Percentiles rank a stretch among this genome's conserved stretches.
Conservation (phyloP, 2,329 filamentous ascomycete genomes). For the Passalora sequoiae region DNA sequence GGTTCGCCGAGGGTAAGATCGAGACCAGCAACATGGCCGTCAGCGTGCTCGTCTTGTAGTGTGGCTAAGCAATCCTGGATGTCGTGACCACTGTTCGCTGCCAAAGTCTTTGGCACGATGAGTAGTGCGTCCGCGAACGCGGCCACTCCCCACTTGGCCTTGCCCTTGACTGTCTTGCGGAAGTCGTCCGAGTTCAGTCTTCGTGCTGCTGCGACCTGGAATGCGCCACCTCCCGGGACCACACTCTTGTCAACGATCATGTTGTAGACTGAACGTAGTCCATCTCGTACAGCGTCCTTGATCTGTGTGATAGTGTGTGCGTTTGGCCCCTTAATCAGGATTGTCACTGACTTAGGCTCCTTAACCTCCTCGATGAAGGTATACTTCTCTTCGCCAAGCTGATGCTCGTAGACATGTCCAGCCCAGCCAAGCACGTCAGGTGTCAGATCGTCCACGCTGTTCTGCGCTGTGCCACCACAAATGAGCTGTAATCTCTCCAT, state of each 20-base stretch:
- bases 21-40: constrained; percentile 81
- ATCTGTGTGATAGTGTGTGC: constrained; percentile 94
- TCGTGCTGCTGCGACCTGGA: constrained; percentile 86
- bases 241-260: constrained; percentile 98
- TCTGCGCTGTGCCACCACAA: constrained; percentile 85
- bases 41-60: constrained; percentile 76
- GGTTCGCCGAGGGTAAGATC: constrained; percentile 82
- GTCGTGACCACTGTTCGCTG: constrained; percentile 92
- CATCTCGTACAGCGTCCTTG: constrained; percentile 91
- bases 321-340: constrained; percentile 97
- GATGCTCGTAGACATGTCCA: constrained; percentile 93
- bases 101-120: constrained; percentile 94
- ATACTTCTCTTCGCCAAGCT: constrained; percentile 96
- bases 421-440: constrained; percentile 92
- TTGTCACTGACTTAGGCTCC: constrained; percentile 94
- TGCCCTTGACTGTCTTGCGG: constrained; percentile 88
- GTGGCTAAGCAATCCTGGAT: constrained; percentile 88
- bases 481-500: constrained; percentile 97
- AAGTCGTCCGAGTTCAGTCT: constrained; percentile 85
- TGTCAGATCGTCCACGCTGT: constrained; percentile 89
- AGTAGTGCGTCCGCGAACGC: constrained; percentile 93
- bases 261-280: constrained; percentile 94
- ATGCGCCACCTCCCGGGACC: constrained; percentile 88
- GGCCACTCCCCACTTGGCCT: constrained; percentile 91
- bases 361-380: constrained; percentile 99